Evolutionary conservation across 352 stramenopile genomes (phyloP).

Genomic region (Globisporangium nagaii): DNA sequence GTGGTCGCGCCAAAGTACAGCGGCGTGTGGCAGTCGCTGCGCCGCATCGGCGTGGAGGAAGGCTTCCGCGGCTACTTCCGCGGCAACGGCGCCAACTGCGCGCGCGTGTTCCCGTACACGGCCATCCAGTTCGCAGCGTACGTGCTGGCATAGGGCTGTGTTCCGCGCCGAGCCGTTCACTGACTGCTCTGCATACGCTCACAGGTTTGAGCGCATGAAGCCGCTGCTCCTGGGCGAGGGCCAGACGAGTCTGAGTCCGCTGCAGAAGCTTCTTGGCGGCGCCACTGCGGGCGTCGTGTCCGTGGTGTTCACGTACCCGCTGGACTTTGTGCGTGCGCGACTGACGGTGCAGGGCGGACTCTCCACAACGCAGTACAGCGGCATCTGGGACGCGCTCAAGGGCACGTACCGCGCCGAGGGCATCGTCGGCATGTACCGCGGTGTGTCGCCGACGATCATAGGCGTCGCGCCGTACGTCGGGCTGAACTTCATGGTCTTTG

Average conservation of each 20-base stretch:
- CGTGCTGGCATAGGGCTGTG: background rate
- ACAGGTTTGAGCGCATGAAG: constrained; percentile 55
- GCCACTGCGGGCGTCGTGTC: constrained; percentile 62
- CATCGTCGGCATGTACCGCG: constrained; percentile 50
- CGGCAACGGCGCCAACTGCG: constrained; percentile 77
- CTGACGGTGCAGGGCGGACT: constrained; percentile 66
- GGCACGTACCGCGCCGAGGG: constrained; percentile 49
- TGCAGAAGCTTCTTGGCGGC: constrained; percentile 54
- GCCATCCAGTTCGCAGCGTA: constrained; percentile 70
- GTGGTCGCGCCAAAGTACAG: constrained; percentile 35
- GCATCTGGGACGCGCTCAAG: constrained; percentile 53
- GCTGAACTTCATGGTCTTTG: constrained; percentile 76
- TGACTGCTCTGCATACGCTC: no score
- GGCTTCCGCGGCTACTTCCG: constrained; percentile 62
- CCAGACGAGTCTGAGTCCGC: constrained; percentile 26
- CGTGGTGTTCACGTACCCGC: constrained; percentile 60
- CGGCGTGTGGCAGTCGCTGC: constrained; percentile 46
- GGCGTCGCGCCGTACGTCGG: constrained; percentile 72
- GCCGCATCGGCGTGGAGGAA: constrained; percentile 60
- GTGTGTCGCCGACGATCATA: constrained; percentile 54
- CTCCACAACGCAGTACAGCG: constrained; percentile 51
- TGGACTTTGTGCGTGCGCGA: constrained; percentile 69
- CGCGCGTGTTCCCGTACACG: constrained; percentile 74
- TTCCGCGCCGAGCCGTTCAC: no score
- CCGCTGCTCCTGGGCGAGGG: constrained; percentile 37